Evolutionary conservation across 345 rosid genomes (phyloP), one percentile per base, ranked within the genome.

Genomic region (Populus alba): DNA sequence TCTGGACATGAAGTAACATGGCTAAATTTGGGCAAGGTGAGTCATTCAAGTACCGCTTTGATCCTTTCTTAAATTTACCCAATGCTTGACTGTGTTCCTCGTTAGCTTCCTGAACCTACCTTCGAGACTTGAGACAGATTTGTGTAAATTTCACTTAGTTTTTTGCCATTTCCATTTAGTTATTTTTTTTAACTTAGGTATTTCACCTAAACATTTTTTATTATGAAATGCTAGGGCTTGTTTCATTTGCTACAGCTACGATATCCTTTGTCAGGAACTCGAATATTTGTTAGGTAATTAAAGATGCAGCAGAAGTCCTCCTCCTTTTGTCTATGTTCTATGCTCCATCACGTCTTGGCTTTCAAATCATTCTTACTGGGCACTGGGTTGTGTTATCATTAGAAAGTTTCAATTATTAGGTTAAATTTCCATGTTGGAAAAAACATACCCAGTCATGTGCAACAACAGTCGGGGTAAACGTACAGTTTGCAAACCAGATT

Each of bases 11-110:
- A 81, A 43, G 72, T 33, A 45, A 35, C 49, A 35, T 73, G 22
- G 13, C 51, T 70, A 41, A 74, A 68, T 51, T 51, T 86, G 29
- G 82, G 74, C 68, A 86, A 87, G 90, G 95, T 91, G 71, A 78
- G 88, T 77, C 71, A 37, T 70, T 70, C 57, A 35, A 38, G 8
- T 75, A 68, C n/a, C 70, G 71, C 39, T 71, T 20, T 4, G 3
- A 65, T 49, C 45, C 39, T 68, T 83, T 20, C 18, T 38, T 71
- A 33, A 73, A 63, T 73, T 66, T 35, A 41, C 61, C 68, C 27
- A 67, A 57, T n/a, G 29, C 63, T 57, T 57, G 29, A n/a, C 23
- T 3, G 29, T n/a, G 63, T 20, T n/a, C 10, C 8, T 55, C 1
- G 25, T 2, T 55, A 55, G 61, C 3, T 6, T 3, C 17, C 25